Evolutionary conservation across 2,329 filamentous ascomycete species (phyloP).

Genomic region (Colletotrichum navitas): DNA sequence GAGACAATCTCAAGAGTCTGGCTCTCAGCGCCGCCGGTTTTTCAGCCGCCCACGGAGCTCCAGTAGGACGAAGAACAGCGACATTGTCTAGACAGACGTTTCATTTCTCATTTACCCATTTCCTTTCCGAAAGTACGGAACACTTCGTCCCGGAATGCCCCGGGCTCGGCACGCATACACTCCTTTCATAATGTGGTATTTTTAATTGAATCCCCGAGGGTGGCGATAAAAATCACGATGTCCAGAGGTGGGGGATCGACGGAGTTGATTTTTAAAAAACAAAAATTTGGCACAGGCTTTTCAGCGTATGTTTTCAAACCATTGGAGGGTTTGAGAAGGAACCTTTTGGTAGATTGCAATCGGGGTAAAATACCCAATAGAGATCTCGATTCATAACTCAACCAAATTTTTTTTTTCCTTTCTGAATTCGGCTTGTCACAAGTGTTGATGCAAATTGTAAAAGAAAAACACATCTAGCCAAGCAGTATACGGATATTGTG

Average conservation of each 20-base stretch:
- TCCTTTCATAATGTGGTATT: conserved; percentile 29
- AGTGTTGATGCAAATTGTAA: no score
- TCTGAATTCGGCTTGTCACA: no score
- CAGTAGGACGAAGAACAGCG: conserved; percentile 12
- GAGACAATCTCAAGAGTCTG: conserved; percentile 29
- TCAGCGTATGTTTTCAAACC: background rate
- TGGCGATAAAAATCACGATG: conserved; percentile 1
- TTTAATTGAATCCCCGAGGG: conserved; percentile 26
- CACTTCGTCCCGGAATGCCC: background rate
- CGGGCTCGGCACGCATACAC: conserved; percentile 1
- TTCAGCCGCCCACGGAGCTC: conserved; percentile 36
- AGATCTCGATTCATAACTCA: conserved; percentile 32
- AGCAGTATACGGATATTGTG: background rate
- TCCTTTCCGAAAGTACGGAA: background rate
- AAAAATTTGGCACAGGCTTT: conserved; percentile 19
- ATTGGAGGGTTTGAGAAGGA: background rate
- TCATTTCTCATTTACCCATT: background rate
- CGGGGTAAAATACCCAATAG: conserved; percentile 41
- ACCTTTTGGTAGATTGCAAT: conserved; percentile 22
- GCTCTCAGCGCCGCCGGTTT: conserved; percentile 31
- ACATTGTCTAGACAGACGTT: conserved; percentile 22
- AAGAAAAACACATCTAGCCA: no score
- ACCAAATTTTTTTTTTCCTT: background rate
- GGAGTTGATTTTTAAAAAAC: conserved; percentile 12
- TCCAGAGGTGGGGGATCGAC: background rate